These are phyloP conservation scores for Boletus semigastroideus DNA, from an alignment of 1,284 basidiomycete genomes.

Conservation along the genomic window DNA sequence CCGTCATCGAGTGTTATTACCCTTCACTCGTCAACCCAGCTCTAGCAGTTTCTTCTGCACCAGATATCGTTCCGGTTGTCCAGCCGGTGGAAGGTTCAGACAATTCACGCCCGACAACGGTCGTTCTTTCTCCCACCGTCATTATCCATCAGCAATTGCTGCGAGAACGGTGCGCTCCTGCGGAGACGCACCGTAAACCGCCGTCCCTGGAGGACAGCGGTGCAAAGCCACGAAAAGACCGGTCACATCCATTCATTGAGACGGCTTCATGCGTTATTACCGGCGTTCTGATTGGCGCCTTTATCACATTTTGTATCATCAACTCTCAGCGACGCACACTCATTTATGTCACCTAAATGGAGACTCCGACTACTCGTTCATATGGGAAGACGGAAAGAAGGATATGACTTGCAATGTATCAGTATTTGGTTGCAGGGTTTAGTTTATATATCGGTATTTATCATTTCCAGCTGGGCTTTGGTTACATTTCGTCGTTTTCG, in stretches of 20 bases:
- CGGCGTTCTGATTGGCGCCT: constrained; percentile 54
- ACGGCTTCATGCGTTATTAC: constrained; percentile 52
- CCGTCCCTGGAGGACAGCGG: constrained; percentile 6
- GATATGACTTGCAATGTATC: constrained; percentile 16
- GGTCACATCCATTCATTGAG: constrained; percentile 37
- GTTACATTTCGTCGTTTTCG: constrained; percentile 1
- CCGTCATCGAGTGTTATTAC: constrained; percentile 20
- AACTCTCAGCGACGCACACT: constrained; percentile 52
- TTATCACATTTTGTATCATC: constrained; percentile 50
- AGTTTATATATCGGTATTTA: constrained; percentile 33
- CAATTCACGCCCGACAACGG: constrained; percentile 8
- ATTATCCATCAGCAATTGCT: constrained; percentile 28
- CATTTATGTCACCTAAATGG: constrained; percentile 36
- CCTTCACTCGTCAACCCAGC: constrained; percentile 3
- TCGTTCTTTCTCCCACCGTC: constrained; percentile 29
- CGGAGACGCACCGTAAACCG: constrained; percentile 8
- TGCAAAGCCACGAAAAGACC: constrained; percentile 17
- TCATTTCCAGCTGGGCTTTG: constrained; percentile 14
- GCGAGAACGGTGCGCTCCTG: constrained; percentile 12
- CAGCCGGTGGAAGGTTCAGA: constrained; percentile 3
- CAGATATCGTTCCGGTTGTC: constrained; percentile 1
- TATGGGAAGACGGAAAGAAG: constrained; percentile 1
- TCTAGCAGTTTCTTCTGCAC: constrained; percentile 2
- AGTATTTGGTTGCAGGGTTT: constrained; percentile 11
- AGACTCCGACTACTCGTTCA: not conserved